Base-by-base conservation (phyloP, 495 filamentous ascomycete genomes). In the Xylaria curta region DNA sequence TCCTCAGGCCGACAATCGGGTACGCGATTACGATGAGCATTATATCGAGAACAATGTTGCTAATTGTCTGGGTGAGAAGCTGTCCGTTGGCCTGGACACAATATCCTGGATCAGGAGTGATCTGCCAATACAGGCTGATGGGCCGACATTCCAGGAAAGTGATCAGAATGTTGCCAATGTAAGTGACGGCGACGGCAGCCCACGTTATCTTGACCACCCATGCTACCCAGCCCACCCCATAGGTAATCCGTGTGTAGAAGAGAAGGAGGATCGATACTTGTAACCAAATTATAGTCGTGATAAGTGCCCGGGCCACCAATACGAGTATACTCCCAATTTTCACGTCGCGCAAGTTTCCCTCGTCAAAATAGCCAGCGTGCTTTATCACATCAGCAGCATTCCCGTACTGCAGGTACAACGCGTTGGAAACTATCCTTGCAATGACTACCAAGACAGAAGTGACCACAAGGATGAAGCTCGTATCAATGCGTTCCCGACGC, bases 71-170 rank as follows among this genome's bases (percentile, higher is more conserved):
- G 38, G 80, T 74, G 28, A 82, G 75, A 17, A 86, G 69, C 56
- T 85, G 82, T 17, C 73, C 75, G 47, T 82, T 78, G 10, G 83
- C 84, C 56, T 78, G 72, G 15, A 79, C 80, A 68, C 84, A 86
- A 5, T 67, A 58, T 58, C 81, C 83, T 63, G 84, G 82, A 70
- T 83, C 76, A 8, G 82, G 82, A 3, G 80, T 68, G 28, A 83
- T 73, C 64, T 82, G 80, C 82, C 82, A 86, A 68, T 85, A 86
- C 15, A 82, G 72, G 36, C 76, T 66, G 58, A 86, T 76, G 10
- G 83, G 84, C 33, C 77, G 77, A 71, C 84, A 86, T 72, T 86
- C 84, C 15, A 79, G 79, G 72, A 86, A 85, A 0, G 80, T 83
- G 53, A 80, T 75, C 12, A 81, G 68, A 59, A 82, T 78, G 42